These are phyloP conservation scores for Zoysia japonica DNA, from an alignment of 176 grass and related monocot species.

Conservation along the genomic window DNA sequence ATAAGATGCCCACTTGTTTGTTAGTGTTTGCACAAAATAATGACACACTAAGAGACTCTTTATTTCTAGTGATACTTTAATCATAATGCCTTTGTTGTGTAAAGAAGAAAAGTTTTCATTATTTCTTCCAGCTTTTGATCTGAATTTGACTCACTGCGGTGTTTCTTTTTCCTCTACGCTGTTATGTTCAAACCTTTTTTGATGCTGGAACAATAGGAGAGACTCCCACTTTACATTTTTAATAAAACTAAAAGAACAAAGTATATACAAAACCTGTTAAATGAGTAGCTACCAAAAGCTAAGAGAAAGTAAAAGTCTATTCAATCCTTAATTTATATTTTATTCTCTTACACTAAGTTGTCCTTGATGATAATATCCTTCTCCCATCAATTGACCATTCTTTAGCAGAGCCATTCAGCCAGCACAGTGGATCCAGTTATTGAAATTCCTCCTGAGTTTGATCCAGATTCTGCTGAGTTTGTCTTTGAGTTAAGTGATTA, in stretches of 20 bases:
- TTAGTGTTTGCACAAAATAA: not conserved
- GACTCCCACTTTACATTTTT: too few species aligned
- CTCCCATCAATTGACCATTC: constrained; percentile 34
- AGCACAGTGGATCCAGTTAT: constrained; percentile 34
- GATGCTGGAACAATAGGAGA: too few species aligned
- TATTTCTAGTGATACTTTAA: too few species aligned
- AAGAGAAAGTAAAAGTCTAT: not conserved
- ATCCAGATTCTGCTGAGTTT: constrained; percentile 65
- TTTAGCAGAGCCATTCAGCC: constrained; percentile 36
- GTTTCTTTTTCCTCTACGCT: not conserved
- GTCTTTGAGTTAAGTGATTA: constrained; percentile 59
- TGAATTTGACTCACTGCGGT: too few species aligned
- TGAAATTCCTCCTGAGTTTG: constrained; percentile 57
- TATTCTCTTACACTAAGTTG: constrained; percentile 15
- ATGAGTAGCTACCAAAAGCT: too few species aligned
- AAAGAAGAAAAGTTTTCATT: too few species aligned
- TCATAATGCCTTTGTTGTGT: too few species aligned
- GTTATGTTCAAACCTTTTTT: not conserved
- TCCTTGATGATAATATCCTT: not conserved
- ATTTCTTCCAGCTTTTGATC: too few species aligned
- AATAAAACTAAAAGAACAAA: too few species aligned
- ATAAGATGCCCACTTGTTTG: not conserved
- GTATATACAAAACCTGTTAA: too few species aligned
- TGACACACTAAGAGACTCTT: too few species aligned
- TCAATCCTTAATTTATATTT: constrained; percentile 5